These are phyloP conservation scores for Beauveria bassiana DNA, from an alignment of 2,329 filamentous ascomycete species.

Conservation along the genomic window DNA sequence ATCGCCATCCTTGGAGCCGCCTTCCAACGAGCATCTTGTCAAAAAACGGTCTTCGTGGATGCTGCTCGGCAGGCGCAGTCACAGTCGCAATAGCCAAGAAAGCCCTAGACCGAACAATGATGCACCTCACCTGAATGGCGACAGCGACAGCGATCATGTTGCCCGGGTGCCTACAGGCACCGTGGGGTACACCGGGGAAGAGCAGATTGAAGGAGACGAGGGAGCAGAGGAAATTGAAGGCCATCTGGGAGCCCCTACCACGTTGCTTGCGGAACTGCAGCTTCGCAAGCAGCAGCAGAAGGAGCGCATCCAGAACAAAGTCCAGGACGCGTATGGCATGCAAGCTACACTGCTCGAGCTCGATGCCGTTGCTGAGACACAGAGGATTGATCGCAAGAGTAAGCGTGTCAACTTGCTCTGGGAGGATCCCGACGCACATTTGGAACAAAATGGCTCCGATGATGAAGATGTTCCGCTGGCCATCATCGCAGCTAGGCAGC, in stretches of 20 bases:
- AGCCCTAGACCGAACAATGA: slow-evolving; percentile 17
- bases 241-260: slow-evolving; percentile 72
- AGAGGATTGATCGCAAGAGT: slow-evolving; percentile 64
- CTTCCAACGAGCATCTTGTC: slow-evolving; percentile 19
- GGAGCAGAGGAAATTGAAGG: slow-evolving; percentile 40
- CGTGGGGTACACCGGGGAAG: slow-evolving; percentile 16
- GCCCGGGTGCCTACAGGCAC: slow-evolving; percentile 12
- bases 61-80: slow-evolving; percentile 35
- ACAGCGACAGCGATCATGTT: slow-evolving; percentile 12
- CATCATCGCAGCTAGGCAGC: slow-evolving; percentile 58
- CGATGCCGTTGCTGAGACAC: slow-evolving; percentile 81
- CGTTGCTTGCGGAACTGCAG: slow-evolving; percentile 85
- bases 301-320: slow-evolving; percentile 57
- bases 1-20: slow-evolving; percentile 18
- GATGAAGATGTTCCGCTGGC: slow-evolving; percentile 88
- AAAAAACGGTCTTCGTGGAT: slow-evolving; percentile 45
- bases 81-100: slow-evolving; percentile 22
- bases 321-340: slow-evolving; percentile 58
- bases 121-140: background rate
- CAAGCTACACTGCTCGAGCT: slow-evolving; percentile 85
- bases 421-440: slow-evolving; percentile 59
- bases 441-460: slow-evolving; percentile 39
- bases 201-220: slow-evolving; percentile 29
- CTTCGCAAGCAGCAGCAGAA: slow-evolving; percentile 85
- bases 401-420: slow-evolving; percentile 83